Base-by-base conservation (phyloP, 768 basidiomycete genomes). In the Trametes cingulata region DNA sequence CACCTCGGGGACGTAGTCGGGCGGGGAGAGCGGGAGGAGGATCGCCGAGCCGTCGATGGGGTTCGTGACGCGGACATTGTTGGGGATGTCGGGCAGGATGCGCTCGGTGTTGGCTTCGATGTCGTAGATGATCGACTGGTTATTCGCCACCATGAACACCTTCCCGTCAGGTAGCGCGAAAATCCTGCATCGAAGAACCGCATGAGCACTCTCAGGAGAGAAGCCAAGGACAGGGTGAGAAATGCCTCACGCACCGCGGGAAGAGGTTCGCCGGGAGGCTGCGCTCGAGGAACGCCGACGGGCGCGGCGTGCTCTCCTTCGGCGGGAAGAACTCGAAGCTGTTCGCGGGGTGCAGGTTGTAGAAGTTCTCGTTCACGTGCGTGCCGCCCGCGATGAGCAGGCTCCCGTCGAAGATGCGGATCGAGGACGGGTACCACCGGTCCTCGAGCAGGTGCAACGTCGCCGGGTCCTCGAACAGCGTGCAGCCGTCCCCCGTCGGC, bases 331-430 rank as follows among this genome's bases (percentile, higher is more conserved):
- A 94, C 72, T 92, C 90, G 62, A 89, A 73, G 0, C 88, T 91
- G 69, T 90, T 91, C 74, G 90, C 90, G 58, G 83, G 82, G 1
- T 88, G 89, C 27, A 76, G 81, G 59, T 92, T 93, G 69, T 91
- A 91, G 64, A 91, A 91, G 87, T 88, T 91, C 9, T 88, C 90
- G 13, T 90, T 89, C 69, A 84, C 88, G 67, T 80, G 87, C 15
- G 89, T 88, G n/a, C 91, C 91, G 1, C 91, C 91, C 37, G 92
- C 80, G 41, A 93, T 87, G 81, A 91, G 87, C 0, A 83, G 87
- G 65, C 89, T 90, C 20, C 91, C 91, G 63, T 91, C 91, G 15
- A 76, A 72, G 57, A 92, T 77, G 40, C 89, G 80, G 47, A 90
- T 58, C 4, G 83, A 85, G 0, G 90, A 88, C 52, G 82, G 85